A percentile compares a stretch with the other conserved stretches of the same genome.
Evolutionary conservation across 2,329 filamentous ascomycete genomes (phyloP).

Genomic region (Apiospora saccharicola): DNA sequence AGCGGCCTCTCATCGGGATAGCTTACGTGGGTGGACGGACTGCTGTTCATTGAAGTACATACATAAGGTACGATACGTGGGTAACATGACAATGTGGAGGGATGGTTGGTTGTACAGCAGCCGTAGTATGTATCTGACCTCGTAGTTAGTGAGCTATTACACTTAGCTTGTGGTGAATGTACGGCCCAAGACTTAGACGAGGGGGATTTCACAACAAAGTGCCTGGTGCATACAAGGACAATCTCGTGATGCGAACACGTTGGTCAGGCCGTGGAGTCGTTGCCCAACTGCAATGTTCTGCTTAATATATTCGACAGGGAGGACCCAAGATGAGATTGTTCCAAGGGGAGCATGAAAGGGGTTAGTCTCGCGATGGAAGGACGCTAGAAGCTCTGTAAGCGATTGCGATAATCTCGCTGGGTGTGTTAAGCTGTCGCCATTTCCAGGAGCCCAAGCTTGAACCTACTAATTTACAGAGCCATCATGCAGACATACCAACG

Average conservation of each 20-base stretch:
- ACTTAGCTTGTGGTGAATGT: not conserved
- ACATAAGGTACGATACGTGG: not conserved
- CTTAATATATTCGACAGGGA: constrained; percentile 9
- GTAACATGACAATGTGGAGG: constrained; percentile 3
- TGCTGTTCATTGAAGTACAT: not conserved
- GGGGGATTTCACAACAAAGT: not conserved
- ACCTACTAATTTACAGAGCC: constrained; percentile 16
- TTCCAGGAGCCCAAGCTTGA: not conserved
- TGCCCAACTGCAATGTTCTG: constrained; percentile 6
- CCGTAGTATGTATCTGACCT: not conserved
- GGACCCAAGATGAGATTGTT: not conserved
- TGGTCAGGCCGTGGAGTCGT: not conserved
- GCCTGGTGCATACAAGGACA: constrained; percentile 2
- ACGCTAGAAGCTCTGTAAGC: constrained; percentile 11
- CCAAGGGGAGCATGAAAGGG: constrained; percentile 5
- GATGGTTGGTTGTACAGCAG: constrained; percentile 2
- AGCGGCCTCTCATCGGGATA: not conserved
- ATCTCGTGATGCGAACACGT: constrained; percentile 21
- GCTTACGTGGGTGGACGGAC: constrained; percentile 12
- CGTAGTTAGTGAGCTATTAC: not conserved
- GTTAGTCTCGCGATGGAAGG: constrained; percentile 13
- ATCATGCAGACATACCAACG: constrained; percentile 11
- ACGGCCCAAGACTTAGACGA: not conserved
- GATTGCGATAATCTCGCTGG: constrained; percentile 17
- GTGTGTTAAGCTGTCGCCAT: not conserved